phyloP scores from a whole-genome alignment of 768 basidiomycete genomes.

The Vishniacozyma victoriae region DNA sequence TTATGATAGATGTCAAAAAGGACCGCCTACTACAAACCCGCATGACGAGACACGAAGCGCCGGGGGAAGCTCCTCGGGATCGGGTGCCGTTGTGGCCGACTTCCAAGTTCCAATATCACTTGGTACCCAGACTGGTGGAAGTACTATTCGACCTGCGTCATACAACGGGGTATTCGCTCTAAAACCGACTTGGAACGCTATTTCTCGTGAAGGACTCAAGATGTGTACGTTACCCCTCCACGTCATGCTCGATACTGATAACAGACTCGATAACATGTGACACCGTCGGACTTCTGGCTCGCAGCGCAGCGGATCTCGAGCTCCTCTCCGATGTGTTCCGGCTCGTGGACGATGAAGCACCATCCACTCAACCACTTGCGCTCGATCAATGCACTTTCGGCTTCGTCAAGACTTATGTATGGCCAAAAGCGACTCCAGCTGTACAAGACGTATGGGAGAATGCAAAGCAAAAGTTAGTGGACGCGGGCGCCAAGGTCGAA shows the following conservation, averaged over 20 bases:
- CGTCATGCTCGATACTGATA: background rate
- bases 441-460: slow-evolving; percentile 4
- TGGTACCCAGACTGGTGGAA: slow-evolving; percentile 16
- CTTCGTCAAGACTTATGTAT: slow-evolving; percentile 11
- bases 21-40: slow-evolving; percentile 14
- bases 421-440: slow-evolving; percentile 12
- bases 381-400: slow-evolving; percentile 10
- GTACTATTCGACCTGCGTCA: slow-evolving; percentile 13
- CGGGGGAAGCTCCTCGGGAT: slow-evolving; percentile 15
- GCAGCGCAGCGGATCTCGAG: slow-evolving; percentile 8
- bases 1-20: slow-evolving; percentile 9
- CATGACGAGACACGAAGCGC: slow-evolving; percentile 8
- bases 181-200: slow-evolving; percentile 15
- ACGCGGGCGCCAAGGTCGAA: slow-evolving; percentile 12
- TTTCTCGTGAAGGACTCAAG: slow-evolving; percentile 14
- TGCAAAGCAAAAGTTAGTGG: slow-evolving; percentile 3
- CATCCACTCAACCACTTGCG: slow-evolving; percentile 2
- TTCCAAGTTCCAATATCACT: slow-evolving; percentile 14
- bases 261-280: slow-evolving; percentile 15
- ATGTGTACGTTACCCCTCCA: slow-evolving; percentile 7
- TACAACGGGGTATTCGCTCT: slow-evolving; percentile 13
- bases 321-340: slow-evolving; percentile 8
- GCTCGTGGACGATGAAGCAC: slow-evolving; percentile 7
- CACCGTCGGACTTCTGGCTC: slow-evolving; percentile 8
- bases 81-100: slow-evolving; percentile 13